These are phyloP conservation scores for Citrullus amarus DNA, from an alignment of 306 rosid genomes.

Conservation along the genomic window DNA sequence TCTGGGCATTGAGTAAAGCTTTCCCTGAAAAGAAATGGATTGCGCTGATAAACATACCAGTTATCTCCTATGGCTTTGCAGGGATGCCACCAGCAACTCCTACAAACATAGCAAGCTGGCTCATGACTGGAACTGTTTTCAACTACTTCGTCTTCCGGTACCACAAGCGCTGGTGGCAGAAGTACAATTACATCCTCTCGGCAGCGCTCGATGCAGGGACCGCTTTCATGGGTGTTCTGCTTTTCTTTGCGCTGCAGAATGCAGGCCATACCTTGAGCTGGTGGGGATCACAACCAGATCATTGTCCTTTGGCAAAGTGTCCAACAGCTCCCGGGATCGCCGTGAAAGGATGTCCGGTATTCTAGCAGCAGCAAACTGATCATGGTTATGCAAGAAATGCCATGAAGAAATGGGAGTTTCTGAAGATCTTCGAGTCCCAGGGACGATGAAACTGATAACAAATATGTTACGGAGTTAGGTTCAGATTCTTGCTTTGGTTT, in stretches of 20 bases:
- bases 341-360: constrained; percentile 74
- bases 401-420: background rate
- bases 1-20: constrained; percentile 69
- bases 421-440: background rate
- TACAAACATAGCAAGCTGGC: constrained; percentile 94
- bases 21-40: constrained; percentile 91
- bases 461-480: background rate
- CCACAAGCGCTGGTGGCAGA: constrained; percentile 96
- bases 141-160: constrained; percentile 75
- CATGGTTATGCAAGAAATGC: background rate
- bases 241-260: constrained; percentile 77
- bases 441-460: background rate
- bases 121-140: constrained; percentile 74
- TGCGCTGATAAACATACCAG: constrained; percentile 79
- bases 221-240: constrained; percentile 84
- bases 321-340: constrained; percentile 79
- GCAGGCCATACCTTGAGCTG: constrained; percentile 45
- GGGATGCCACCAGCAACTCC: constrained; percentile 99
- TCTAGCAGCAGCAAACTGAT: constrained; percentile 7
- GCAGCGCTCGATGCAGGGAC: constrained; percentile 97
- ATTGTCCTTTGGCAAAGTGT: constrained; percentile 83
- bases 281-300: constrained; percentile 85
- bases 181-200: constrained; percentile 77
- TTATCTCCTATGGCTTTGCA: constrained; percentile 80
- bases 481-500: background rate